These are phyloP conservation scores for Penicillium concentricum DNA, from an alignment of 2,329 filamentous ascomycete species.

Conservation along the genomic window DNA sequence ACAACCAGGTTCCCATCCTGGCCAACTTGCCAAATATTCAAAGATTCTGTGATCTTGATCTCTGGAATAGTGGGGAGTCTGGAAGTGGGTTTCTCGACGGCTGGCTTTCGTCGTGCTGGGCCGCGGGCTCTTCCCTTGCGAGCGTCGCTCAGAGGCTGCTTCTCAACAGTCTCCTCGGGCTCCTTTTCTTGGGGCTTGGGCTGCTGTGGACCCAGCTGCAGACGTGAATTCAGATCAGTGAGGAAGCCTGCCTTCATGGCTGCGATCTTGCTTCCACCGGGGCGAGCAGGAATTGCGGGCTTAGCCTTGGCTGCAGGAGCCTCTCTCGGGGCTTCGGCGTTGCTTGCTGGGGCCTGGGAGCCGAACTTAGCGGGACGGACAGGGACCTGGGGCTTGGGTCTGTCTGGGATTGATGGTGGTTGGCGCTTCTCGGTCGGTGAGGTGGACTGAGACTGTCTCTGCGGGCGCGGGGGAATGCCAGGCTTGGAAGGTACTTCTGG, in stretches of 20 bases:
- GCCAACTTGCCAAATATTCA: slow-evolving; percentile 42
- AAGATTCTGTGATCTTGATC: slow-evolving; percentile 39
- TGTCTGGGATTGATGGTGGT: slow-evolving; percentile 55
- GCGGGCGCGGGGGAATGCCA: slow-evolving; percentile 34
- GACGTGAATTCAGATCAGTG: slow-evolving; percentile 84
- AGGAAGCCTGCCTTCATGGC: slow-evolving; percentile 89
- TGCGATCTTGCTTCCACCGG: slow-evolving; percentile 81
- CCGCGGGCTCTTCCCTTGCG: slow-evolving; percentile 88
- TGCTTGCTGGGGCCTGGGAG: slow-evolving; percentile 30
- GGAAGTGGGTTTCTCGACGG: slow-evolving; percentile 55
- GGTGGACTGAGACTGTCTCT: slow-evolving; percentile 33
- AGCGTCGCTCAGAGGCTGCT: slow-evolving; percentile 80
- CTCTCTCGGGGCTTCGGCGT: slow-evolving; percentile 36
- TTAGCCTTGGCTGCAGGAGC: slow-evolving; percentile 62
- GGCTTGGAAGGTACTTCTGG: slow-evolving; percentile 36
- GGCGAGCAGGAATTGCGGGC: slow-evolving; percentile 75
- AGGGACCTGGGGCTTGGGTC: slow-evolving; percentile 67
- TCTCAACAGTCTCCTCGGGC: slow-evolving; percentile 64
- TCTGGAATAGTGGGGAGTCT: slow-evolving; percentile 37
- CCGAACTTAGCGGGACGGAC: slow-evolving; percentile 59
- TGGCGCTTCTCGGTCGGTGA: slow-evolving; percentile 53
- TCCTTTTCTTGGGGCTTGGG: slow-evolving; percentile 70
- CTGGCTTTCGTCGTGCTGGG: slow-evolving; percentile 72
- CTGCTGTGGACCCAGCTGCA: slow-evolving; percentile 80
- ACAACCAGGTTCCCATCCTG: slow-evolving; percentile 37